These are phyloP conservation scores for Scutellaria minor DNA, from an alignment of 257 asterid genomes.

Conservation along the genomic window DNA sequence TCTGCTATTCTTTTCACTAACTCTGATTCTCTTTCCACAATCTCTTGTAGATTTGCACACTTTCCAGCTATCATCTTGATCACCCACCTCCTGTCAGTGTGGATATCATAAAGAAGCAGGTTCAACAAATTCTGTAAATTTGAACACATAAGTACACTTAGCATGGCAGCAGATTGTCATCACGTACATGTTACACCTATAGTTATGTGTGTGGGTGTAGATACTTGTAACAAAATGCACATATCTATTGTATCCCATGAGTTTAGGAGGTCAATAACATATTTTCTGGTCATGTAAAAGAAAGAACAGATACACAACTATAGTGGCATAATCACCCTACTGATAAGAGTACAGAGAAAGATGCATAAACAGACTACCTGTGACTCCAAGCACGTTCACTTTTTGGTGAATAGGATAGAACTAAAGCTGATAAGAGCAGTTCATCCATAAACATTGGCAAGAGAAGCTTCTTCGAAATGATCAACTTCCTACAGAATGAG, in stretches of 20 bases:
- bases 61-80: constrained; percentile 84
- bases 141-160: background rate
- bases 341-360: constrained; percentile 21
- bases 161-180: constrained; percentile 21
- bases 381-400: constrained; percentile 98
- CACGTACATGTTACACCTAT: background rate
- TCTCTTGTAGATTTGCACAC: constrained; percentile 62
- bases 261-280: constrained; percentile 19
- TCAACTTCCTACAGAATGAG: constrained; percentile 61
- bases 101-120: constrained; percentile 35
- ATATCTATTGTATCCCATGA: background rate
- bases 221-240: background rate
- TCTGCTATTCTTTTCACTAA: constrained; percentile 78
- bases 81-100: constrained; percentile 87
- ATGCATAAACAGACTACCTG: constrained; percentile 54
- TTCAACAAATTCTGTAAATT: constrained; percentile 25
- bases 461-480: constrained; percentile 57
- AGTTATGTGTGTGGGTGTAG: background rate
- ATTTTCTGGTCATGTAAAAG: constrained; percentile 8
- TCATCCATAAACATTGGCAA: constrained; percentile 63
- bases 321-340: constrained; percentile 3
- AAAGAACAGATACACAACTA: background rate
- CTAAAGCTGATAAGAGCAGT: constrained; percentile 64
- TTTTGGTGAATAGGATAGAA: constrained; percentile 85
- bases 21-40: constrained; percentile 75